Conservation (phyloP, 768 basidiomycete species). For the Pleurotus giganteus region DNA sequence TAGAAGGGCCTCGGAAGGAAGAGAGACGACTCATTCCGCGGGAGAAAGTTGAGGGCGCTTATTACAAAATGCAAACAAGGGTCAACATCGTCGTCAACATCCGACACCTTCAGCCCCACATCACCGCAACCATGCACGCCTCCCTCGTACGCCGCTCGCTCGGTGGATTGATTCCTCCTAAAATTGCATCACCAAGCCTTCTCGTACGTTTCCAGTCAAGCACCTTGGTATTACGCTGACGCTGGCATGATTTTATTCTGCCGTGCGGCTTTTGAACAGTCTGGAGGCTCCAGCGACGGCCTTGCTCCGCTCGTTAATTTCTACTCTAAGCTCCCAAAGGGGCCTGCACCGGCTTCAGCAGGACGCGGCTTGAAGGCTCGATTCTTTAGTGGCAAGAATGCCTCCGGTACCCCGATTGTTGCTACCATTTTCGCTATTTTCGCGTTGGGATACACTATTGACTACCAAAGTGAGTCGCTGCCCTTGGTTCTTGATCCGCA, state of each 20-base stretch:
- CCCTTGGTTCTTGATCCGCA: conserved; percentile 11
- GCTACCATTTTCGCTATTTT: conserved; percentile 62
- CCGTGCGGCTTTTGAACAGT: conserved; percentile 42
- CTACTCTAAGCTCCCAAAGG: conserved; percentile 96
- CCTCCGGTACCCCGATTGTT: conserved; percentile 67
- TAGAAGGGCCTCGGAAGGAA: conserved; percentile 79
- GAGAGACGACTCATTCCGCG: conserved; percentile 54
- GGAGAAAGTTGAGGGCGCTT: background rate
- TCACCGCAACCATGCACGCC: conserved; percentile 61
- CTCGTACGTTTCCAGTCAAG: conserved; percentile 53
- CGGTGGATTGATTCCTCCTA: conserved; percentile 85
- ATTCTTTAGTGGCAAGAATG: conserved; percentile 85
- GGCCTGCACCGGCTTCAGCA: conserved; percentile 59
- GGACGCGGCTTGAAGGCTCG: conserved; percentile 67
- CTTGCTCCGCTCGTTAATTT: conserved; percentile 88
- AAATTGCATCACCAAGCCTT: conserved; percentile 88
- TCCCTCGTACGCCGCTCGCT: conserved; percentile 85
- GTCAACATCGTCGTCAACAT: background rate
- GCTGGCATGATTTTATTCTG: too few relatives aligned
- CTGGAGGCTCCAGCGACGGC: conserved; percentile 77
- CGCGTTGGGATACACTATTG: conserved; percentile 80
- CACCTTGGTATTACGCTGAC: background rate
- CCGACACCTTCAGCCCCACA: conserved; percentile 15
- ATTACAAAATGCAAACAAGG: conserved; percentile 3
- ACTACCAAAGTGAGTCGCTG: conserved; percentile 78